These are phyloP conservation scores for Acanthamoeba sp. DNA, from an alignment of 208 protist species.

Conservation along the genomic window DNA sequence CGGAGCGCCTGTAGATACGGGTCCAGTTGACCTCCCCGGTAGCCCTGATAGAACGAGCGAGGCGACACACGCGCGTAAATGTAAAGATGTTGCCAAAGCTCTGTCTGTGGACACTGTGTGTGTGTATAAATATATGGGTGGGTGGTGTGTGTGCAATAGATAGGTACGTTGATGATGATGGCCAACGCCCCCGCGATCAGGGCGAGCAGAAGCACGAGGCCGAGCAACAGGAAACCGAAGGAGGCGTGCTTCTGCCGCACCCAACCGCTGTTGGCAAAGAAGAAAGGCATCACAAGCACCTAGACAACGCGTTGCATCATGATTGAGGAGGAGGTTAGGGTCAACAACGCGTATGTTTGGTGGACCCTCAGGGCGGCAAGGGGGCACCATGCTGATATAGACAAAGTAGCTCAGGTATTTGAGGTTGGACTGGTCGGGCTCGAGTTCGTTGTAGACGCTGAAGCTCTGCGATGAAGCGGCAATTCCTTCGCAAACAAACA, in stretches of 20 bases:
- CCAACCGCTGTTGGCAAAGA: conserved; percentile 59
- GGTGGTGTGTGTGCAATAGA: background rate
- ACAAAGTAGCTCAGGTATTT: conserved; percentile 57
- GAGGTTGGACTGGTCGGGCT: conserved; percentile 13
- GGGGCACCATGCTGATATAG: conserved; percentile 15
- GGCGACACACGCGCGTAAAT: too few relatives aligned
- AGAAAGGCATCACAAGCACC: background rate
- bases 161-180: conserved; percentile 35
- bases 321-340: background rate
- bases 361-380: too few relatives aligned
- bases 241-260: background rate
- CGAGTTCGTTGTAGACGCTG: conserved; percentile 53
- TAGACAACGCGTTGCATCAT: background rate
- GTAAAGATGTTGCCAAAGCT: background rate
- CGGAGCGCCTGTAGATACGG: conserved; percentile 7
- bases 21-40: background rate
- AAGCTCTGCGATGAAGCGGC: background rate
- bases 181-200: background rate
- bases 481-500: conserved; percentile 35
- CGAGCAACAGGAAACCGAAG: background rate
- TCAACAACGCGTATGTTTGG: too few relatives aligned
- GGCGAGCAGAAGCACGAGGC: background rate
- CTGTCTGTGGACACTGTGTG: too few relatives aligned
- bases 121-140: background rate
- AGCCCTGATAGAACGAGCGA: conserved; percentile 3